Percentiles rank a stretch among this genome's conserved stretches.
These are phyloP conservation scores for Trebouxia sp. DNA, from an alignment of 139 green algal genomes.

Conservation along the genomic window DNA sequence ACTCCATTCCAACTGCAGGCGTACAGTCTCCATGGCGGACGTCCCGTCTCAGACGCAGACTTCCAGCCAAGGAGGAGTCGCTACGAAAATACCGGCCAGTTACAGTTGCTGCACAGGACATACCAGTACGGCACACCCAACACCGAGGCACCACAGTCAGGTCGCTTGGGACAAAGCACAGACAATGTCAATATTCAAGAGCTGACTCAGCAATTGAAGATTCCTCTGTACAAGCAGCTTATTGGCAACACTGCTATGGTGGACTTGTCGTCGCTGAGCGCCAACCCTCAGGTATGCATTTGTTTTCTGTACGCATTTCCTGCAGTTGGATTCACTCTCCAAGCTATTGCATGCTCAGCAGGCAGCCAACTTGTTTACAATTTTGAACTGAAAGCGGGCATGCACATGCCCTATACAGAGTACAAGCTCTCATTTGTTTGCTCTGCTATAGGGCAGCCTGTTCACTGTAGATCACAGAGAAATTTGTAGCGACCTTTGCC, in stretches of 20 bases:
- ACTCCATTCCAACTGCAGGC: not conserved
- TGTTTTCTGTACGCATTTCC: not conserved
- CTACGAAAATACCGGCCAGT: slow-evolving; percentile 19
- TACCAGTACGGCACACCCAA: slow-evolving; percentile 4
- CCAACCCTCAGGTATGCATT: slow-evolving; percentile 14
- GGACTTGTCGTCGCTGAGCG: slow-evolving; percentile 20
- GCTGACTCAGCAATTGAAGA: slow-evolving; percentile 20
- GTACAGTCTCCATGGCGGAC: not conserved
- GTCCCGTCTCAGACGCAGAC: slow-evolving; percentile 24
- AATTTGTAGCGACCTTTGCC: too few species aligned
- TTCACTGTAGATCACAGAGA: too few species aligned
- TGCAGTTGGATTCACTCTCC: too few species aligned
- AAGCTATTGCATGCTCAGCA: too few species aligned
- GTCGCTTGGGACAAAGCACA: not conserved
- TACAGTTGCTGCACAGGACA: slow-evolving; percentile 10
- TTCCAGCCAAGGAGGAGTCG: not conserved
- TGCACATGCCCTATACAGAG: too few species aligned
- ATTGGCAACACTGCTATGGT: slow-evolving; percentile 29
- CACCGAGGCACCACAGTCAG: not conserved
- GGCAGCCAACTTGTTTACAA: too few species aligned
- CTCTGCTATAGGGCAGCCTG: too few species aligned
- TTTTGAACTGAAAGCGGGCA: too few species aligned
- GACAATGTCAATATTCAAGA: not conserved
- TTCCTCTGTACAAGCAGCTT: slow-evolving; percentile 25
- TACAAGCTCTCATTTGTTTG: too few species aligned